Evolutionary conservation across 2,329 filamentous ascomycete species (phyloP).

Genomic region (Fusarium sublunatum): DNA sequence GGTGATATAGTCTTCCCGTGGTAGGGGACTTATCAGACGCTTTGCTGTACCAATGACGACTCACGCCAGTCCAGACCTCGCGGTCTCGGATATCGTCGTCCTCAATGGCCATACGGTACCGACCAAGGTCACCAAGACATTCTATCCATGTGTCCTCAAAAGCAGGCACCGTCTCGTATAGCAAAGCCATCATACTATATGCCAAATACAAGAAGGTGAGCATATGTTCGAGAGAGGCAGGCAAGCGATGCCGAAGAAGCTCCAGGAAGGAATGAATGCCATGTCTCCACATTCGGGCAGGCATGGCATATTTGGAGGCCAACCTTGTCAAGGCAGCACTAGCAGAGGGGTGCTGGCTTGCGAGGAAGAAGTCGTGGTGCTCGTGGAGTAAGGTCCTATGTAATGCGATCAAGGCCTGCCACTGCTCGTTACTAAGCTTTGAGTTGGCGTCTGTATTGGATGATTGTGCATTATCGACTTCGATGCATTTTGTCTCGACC

Average conservation of each 20-base stretch:
- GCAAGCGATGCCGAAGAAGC: constrained; percentile 77
- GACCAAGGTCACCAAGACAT: constrained; percentile 85
- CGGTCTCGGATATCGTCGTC: constrained; percentile 79
- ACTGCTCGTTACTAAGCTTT: constrained; percentile 74
- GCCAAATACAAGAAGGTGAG: constrained; percentile 88
- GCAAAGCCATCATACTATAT: constrained; percentile 88
- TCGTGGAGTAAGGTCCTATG: constrained; percentile 86
- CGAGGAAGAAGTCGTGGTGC: constrained; percentile 87
- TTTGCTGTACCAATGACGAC: constrained; percentile 84
- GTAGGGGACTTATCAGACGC: constrained; percentile 81
- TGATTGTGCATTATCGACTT: constrained; percentile 76
- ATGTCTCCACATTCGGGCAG: constrained; percentile 92
- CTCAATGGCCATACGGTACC: constrained; percentile 92
- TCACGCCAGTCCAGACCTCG: constrained; percentile 84
- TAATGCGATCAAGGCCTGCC: constrained; percentile 84
- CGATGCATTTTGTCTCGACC: constrained; percentile 89
- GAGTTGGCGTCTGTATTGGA: constrained; percentile 56
- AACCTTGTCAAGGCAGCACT: constrained; percentile 73
- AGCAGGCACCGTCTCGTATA: constrained; percentile 84
- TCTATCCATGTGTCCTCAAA: constrained; percentile 95
- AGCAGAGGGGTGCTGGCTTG: constrained; percentile 85
- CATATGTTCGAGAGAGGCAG: constrained; percentile 87
- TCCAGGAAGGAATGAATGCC: constrained; percentile 90
- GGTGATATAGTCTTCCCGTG: constrained; percentile 85
- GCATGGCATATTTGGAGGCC: constrained; percentile 88